Conservation (phyloP, 768 basidiomycete genomes). For the Kwoniella sp. region DNA sequence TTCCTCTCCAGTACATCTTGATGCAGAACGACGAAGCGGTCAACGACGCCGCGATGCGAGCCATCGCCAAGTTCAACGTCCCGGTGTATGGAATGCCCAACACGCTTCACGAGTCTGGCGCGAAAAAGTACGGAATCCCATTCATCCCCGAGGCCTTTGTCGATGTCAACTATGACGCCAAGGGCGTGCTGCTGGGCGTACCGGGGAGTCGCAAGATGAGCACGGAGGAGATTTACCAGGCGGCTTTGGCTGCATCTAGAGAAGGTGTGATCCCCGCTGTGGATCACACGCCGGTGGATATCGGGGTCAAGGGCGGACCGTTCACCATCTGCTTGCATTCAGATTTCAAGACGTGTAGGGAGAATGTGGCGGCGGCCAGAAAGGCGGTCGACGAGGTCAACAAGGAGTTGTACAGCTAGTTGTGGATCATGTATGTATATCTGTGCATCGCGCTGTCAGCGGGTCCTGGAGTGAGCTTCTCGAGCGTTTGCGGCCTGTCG, state of each 20-base stretch:
- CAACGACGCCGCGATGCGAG: slow-evolving; percentile 58
- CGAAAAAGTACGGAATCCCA: slow-evolving; percentile 57
- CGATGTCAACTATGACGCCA: slow-evolving; percentile 60
- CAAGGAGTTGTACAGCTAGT: slow-evolving; percentile 27
- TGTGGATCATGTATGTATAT: background rate
- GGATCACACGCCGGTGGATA: slow-evolving; percentile 17
- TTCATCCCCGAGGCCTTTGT: slow-evolving; percentile 60
- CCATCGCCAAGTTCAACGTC: slow-evolving; percentile 58
- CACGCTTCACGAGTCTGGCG: slow-evolving; percentile 60
- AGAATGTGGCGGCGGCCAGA: slow-evolving; percentile 58
- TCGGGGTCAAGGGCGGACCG: slow-evolving; percentile 55
- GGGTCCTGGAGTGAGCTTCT: too few species aligned
- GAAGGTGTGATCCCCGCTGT: slow-evolving; percentile 26
- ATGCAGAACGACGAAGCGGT: slow-evolving; percentile 59
- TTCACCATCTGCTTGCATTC: slow-evolving; percentile 55
- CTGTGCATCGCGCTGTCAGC: too few species aligned
- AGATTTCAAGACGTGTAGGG: slow-evolving; percentile 6
- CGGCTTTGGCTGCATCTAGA: slow-evolving; percentile 10
- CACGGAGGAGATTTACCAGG: slow-evolving; percentile 24
- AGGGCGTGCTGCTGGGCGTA: slow-evolving; percentile 31
- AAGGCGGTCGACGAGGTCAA: slow-evolving; percentile 60
- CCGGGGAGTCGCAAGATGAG: slow-evolving; percentile 24
- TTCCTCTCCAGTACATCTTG: slow-evolving; percentile 63
- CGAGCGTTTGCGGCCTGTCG: too few species aligned
- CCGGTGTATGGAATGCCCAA: slow-evolving; percentile 62